Conservation (phyloP, 345 rosid species). For the Aegle marmelos region DNA sequence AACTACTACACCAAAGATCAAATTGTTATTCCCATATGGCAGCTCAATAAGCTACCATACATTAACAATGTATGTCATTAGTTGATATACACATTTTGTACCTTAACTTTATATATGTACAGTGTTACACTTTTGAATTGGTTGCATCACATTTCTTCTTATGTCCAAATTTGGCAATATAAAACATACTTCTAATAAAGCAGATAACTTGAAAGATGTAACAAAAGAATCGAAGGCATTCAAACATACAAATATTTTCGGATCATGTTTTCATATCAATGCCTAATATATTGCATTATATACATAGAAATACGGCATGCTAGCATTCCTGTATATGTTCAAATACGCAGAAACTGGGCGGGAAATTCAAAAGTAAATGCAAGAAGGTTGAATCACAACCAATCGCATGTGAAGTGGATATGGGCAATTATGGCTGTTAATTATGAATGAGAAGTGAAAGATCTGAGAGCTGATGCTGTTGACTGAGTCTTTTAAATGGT, state of each 20-base stretch:
- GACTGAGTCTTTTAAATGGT: slow-evolving; percentile 24
- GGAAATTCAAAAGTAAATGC: slow-evolving; percentile 21
- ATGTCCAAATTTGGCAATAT: no score
- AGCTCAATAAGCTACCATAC: no score
- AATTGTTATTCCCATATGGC: no score
- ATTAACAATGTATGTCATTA: no score
- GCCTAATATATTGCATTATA: background rate
- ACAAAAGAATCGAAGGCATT: background rate
- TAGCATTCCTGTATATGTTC: background rate
- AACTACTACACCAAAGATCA: no score
- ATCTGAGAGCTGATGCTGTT: slow-evolving; percentile 2
- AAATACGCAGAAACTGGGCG: slow-evolving; percentile 9
- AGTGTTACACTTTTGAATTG: no score
- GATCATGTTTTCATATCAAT: background rate
- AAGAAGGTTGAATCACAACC: no score
- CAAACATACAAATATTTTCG: background rate
- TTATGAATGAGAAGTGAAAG: background rate
- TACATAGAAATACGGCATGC: background rate
- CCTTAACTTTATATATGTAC: no score
- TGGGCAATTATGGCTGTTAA: background rate
- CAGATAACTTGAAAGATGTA: no score
- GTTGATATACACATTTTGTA: no score
- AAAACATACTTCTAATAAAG: no score
- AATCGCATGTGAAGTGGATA: background rate
- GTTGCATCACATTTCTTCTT: no score